Conservation (phyloP, 2,329 filamentous ascomycete genomes). For the Botryosphaeria dothidea region DNA sequence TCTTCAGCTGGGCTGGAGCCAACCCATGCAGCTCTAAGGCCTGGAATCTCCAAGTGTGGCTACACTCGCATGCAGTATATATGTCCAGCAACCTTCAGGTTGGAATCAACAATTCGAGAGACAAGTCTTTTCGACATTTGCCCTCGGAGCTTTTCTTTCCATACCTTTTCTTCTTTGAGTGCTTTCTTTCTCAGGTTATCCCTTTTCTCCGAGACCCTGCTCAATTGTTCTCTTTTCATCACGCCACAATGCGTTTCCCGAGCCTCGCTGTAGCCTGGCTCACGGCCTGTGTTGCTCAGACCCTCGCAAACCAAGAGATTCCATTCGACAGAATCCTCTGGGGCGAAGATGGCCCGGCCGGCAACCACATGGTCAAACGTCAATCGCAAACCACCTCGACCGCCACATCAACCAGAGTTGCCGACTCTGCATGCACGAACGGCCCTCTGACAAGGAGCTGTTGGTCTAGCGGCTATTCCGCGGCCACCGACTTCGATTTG, state of each 20-base stretch:
- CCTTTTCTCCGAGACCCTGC: background rate
- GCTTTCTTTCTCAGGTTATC: background rate
- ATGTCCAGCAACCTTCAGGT: background rate
- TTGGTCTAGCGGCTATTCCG: slow-evolving; percentile 46
- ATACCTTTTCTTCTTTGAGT: background rate
- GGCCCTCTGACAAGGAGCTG: slow-evolving; percentile 39
- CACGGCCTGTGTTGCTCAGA: slow-evolving; percentile 18
- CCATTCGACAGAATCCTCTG: slow-evolving; percentile 27
- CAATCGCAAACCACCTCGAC: slow-evolving; percentile 3
- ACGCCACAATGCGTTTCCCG: slow-evolving; percentile 23
- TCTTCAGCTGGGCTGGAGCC: background rate
- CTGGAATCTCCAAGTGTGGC: too few species aligned
- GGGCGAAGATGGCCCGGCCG: slow-evolving; percentile 25
- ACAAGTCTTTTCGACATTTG: background rate
- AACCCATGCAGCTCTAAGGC: too few species aligned
- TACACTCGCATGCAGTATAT: background rate
- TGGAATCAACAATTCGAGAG: background rate
- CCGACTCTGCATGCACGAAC: slow-evolving; percentile 36
- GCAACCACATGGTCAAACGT: slow-evolving; percentile 4
- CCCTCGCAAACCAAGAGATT: slow-evolving; percentile 2
- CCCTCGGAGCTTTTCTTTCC: background rate
- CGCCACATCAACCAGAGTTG: slow-evolving; percentile 20
- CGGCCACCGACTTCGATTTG: slow-evolving; percentile 47
- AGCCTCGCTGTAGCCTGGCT: slow-evolving; percentile 24
- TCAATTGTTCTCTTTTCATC: background rate